Base-by-base conservation (phyloP, 2,329 filamentous ascomycete species). In the Drechslerella dactyloides region DNA sequence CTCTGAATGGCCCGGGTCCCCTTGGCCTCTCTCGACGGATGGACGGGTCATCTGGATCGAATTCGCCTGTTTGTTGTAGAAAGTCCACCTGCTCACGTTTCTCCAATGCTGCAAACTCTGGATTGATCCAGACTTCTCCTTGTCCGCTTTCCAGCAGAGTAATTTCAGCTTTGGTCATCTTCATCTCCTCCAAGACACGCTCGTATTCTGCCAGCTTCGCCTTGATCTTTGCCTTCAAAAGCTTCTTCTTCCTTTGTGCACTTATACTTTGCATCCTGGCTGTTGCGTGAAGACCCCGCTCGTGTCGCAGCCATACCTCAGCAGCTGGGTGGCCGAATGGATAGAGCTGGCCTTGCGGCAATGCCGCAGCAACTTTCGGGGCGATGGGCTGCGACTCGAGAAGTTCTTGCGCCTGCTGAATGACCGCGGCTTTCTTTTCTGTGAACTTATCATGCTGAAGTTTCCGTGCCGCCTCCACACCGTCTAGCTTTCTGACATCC, bases 111-210 rank as follows among this genome's bases (percentile, higher is more conserved):
- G 33, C 13, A 19, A 57, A 69, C 1, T 17, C 27, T 17, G 59
- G 59, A 52, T 64, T n/a, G 5, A n/a, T 40, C 66, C 66, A 70
- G 17, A 33, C 17, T 46, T 70, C 66, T 21, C 66, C 66, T 17
- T 60, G 37, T 7, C 66, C 66, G 5, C 54, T 17, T n/a, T 70
- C 66, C 8, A 70, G 19, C 44, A 70, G 21, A 1, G 53, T n/a
- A 30, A 70, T 63, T 44, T 64, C 54, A 6, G 66, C 66, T 30
- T 64, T 57, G 1, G 59, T 70, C 17, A 46, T 5, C 23, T 70
- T 64, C 23, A 70, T 59, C 15, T 64, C 37, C 17, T 64, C 48
- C n/a, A 70, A 48, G 2, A 52, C 4, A 13, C 6, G 0, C 11
- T 60, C 54, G 19, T 60, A 54, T 19, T 60, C 7, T 0, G 1